Percentiles rank a stretch among this genome's conserved stretches.
Evolutionary conservation across 345 rosid species (phyloP).

Genomic region (Turnera subulata): DNA sequence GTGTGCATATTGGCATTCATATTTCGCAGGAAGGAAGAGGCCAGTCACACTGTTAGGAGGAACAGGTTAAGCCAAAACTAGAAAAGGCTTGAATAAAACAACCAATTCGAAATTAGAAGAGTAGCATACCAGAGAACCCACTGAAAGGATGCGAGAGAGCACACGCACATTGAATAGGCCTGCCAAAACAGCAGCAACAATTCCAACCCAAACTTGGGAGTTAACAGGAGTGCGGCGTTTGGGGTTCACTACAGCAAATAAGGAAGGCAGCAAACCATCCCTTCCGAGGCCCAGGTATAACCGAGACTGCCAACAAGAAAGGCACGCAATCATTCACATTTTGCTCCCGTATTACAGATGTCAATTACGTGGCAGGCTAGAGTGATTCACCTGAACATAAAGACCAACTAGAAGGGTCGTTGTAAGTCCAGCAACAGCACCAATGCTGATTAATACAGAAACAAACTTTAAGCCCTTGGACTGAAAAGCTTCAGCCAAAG

Average conservation of each 20-base stretch:
- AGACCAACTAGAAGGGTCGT: constrained; percentile 93
- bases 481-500: constrained; percentile 74
- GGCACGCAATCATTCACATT: constrained; percentile 18
- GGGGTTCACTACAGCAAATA: constrained; percentile 84
- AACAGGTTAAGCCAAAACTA: too few relatives aligned
- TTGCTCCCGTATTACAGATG: constrained; percentile 4
- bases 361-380: constrained; percentile 7
- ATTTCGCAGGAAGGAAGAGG: too few relatives aligned
- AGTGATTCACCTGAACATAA: constrained; percentile 79
- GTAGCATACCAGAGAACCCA: constrained; percentile 80
- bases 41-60: too few relatives aligned
- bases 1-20: too few relatives aligned
- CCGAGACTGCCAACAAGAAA: constrained; percentile 66
- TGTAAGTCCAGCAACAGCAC: constrained; percentile 97
- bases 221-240: constrained; percentile 76
- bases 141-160: constrained; percentile 93
- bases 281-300: constrained; percentile 92
- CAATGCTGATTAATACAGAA: constrained; percentile 74
- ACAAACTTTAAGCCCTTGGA: constrained; percentile 83
- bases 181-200: constrained; percentile 67
- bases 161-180: constrained; percentile 76
- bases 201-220: constrained; percentile 96
- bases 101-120: constrained; percentile 1
- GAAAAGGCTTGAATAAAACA: too few relatives aligned
- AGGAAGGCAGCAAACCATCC: constrained; percentile 84